phyloP scores from a whole-genome alignment of 2,329 filamentous ascomycete species.

The Curvularia spicifera region DNA sequence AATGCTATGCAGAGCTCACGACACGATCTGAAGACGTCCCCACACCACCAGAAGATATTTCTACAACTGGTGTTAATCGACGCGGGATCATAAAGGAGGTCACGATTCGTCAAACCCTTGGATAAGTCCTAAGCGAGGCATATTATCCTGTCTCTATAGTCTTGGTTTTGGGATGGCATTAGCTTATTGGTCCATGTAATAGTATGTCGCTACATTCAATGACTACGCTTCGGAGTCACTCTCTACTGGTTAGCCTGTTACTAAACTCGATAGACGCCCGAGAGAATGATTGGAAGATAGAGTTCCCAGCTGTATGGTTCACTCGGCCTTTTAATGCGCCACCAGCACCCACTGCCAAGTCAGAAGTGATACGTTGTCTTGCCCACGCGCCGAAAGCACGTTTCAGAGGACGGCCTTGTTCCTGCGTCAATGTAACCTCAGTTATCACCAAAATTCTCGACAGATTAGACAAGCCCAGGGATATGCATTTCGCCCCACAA shows the following conservation, averaged over 20 bases:
- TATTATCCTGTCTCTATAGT: not conserved
- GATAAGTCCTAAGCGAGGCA: not conserved
- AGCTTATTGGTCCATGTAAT: not conserved
- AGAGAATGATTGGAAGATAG: not conserved
- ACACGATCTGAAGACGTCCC: slow-evolving; percentile 12
- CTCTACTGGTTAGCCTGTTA: not conserved
- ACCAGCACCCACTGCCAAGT: slow-evolving; percentile 6
- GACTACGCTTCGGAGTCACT: not conserved
- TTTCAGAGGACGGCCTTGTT: slow-evolving; percentile 1
- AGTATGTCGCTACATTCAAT: not conserved
- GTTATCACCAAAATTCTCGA: not conserved
- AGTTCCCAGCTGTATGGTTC: not conserved
- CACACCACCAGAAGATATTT: slow-evolving; percentile 10
- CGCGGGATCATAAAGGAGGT: slow-evolving; percentile 22
- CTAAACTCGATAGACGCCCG: not conserved
- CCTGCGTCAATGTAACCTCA: slow-evolving; percentile 5
- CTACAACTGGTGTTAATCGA: slow-evolving; percentile 6
- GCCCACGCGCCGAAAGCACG: slow-evolving; percentile 4
- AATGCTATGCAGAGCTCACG: slow-evolving; percentile 23
- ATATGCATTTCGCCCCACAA: not conserved
- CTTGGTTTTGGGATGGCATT: not conserved
- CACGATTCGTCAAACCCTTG: slow-evolving; percentile 24
- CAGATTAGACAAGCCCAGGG: not conserved
- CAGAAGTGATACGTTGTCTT: not conserved
- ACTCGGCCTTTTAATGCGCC: slow-evolving; percentile 1